These are phyloP conservation scores for Komagataea norvegica DNA, from an alignment of 1,139 yeast genomes.

Conservation along the genomic window DNA sequence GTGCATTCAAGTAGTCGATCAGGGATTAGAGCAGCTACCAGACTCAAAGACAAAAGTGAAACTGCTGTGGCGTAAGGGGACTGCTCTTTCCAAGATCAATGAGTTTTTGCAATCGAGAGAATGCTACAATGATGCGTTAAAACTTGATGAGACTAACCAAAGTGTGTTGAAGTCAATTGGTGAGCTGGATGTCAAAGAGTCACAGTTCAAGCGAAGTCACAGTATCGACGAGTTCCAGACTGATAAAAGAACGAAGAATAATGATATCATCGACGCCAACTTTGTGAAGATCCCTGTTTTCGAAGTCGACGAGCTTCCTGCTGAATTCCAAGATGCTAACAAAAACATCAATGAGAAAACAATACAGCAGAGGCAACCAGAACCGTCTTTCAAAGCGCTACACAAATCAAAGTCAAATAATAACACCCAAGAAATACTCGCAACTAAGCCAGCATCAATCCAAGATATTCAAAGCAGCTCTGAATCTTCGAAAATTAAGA, in stretches of 20 bases:
- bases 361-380: neutral
- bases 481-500: too few relatives aligned
- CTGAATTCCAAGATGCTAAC: slow-evolving; percentile 26
- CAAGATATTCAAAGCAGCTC: neutral
- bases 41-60: slow-evolving; percentile 39
- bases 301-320: slow-evolving; percentile 45
- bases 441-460: neutral
- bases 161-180: slow-evolving; percentile 29
- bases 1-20: slow-evolving; percentile 58
- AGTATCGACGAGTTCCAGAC: slow-evolving; percentile 14
- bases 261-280: too few relatives aligned
- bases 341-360: neutral
- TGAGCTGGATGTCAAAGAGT: slow-evolving; percentile 14
- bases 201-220: slow-evolving; percentile 20
- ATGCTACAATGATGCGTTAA: slow-evolving; percentile 40
- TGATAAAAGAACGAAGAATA: slow-evolving; percentile 18
- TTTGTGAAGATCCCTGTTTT: slow-evolving; percentile 35
- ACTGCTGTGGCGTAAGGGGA: slow-evolving; percentile 53
- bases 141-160: slow-evolving; percentile 41
- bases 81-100: slow-evolving; percentile 39
- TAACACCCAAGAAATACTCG: neutral
- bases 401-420: neutral
- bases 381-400: slow-evolving; percentile 1
- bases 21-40: slow-evolving; percentile 40
- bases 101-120: slow-evolving; percentile 32